Percentiles rank a stretch among this genome's conserved stretches.
These are phyloP conservation scores for Cyclotella distinguenda DNA, from an alignment of 108 stramenopile species.

Conservation along the genomic window DNA sequence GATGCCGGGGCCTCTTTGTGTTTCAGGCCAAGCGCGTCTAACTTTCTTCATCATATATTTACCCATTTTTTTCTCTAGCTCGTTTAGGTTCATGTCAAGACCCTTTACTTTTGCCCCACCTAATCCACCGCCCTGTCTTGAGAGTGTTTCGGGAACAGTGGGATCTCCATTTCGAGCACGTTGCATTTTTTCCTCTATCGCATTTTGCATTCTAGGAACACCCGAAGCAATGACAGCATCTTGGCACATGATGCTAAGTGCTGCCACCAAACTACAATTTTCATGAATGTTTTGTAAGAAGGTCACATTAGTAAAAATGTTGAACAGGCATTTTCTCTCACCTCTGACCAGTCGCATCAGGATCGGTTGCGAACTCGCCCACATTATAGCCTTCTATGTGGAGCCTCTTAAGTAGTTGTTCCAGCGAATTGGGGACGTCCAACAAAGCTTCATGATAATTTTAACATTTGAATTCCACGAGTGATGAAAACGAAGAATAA, in stretches of 20 bases:
- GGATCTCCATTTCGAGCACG: conserved; percentile 54
- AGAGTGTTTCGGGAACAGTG: conserved; percentile 61
- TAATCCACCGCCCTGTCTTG: conserved; percentile 52
- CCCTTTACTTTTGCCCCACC: conserved; percentile 66
- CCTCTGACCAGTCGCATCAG: conserved; percentile 39
- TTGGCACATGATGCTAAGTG: conserved; percentile 34
- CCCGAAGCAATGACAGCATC: conserved; percentile 60
- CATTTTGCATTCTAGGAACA: conserved; percentile 54
- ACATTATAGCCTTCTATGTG: conserved; percentile 74
- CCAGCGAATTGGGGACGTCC: conserved; percentile 76
- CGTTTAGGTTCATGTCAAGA: conserved; percentile 42
- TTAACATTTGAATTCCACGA: too few relatives aligned
- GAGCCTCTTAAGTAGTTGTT: conserved; percentile 53
- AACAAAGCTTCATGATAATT: too few relatives aligned
- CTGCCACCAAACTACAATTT: conserved; percentile 39
- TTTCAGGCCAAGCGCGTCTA: conserved; percentile 64
- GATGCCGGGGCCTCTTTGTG: conserved; percentile 62
- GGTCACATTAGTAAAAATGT: too few relatives aligned
- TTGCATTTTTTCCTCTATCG: conserved; percentile 53
- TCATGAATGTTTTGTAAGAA: too few relatives aligned
- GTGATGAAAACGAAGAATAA: background rate
- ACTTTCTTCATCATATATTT: conserved; percentile 80
- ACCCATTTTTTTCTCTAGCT: conserved; percentile 67
- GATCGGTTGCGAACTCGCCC: conserved; percentile 58
- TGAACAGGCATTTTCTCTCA: too few relatives aligned